Conservation (phyloP, 768 basidiomycete species). For the Trametes villosa region DNA sequence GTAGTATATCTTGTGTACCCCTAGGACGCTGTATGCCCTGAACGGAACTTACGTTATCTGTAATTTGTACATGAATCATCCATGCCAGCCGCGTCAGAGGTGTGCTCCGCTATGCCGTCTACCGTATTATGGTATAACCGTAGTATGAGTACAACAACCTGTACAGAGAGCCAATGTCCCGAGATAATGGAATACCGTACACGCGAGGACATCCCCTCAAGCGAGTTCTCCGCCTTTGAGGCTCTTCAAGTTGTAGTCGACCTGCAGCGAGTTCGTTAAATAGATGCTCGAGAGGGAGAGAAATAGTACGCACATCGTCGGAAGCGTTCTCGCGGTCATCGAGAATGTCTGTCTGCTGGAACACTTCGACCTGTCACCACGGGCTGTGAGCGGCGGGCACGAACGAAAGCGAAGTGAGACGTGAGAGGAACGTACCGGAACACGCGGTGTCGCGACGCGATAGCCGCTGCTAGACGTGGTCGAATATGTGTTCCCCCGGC, state of each 20-base stretch:
- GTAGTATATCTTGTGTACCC: too few species aligned
- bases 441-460: neutral
- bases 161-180: too few species aligned
- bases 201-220: too few species aligned
- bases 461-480: neutral
- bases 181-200: too few species aligned
- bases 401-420: too few species aligned
- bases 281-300: neutral
- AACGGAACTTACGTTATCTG: too few species aligned
- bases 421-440: neutral
- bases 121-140: neutral
- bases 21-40: too few species aligned
- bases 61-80: too few species aligned
- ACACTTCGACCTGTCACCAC: neutral
- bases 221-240: constrained; percentile 2
- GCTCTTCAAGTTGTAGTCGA: neutral
- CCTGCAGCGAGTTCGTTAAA: neutral
- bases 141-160: too few species aligned
- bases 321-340: neutral
- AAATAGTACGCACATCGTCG: neutral
- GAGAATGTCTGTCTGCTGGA: constrained; percentile 1
- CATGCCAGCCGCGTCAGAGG: too few species aligned
- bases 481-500: neutral
- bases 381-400: neutral
- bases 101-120: too few species aligned